Percentiles rank a stretch among this genome's conserved stretches.
These are phyloP conservation scores for Venturia pyrina DNA, from an alignment of 2,329 filamentous ascomycete species.

Conservation along the genomic window DNA sequence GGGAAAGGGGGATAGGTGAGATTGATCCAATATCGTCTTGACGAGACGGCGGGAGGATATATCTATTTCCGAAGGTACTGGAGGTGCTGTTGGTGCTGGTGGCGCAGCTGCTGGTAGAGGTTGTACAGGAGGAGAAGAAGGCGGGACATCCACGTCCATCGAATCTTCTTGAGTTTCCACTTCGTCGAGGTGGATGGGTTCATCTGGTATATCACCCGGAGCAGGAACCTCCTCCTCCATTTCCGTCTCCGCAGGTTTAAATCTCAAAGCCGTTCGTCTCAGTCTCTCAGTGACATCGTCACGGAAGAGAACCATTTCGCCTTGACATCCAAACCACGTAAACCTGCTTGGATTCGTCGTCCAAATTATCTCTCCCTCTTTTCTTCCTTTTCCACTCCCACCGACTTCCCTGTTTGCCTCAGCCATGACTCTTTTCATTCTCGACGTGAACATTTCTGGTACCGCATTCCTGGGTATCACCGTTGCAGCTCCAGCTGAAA, in stretches of 20 bases:
- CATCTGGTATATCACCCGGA: constrained; percentile 14
- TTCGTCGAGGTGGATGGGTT: constrained; percentile 31
- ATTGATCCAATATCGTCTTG: constrained; percentile 86
- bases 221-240: constrained; percentile 22
- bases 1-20: constrained; percentile 78
- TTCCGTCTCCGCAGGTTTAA: constrained; percentile 39
- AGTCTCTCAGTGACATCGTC: constrained; percentile 79
- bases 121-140: constrained; percentile 7
- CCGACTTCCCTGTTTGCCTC: constrained; percentile 61
- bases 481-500: constrained; percentile 62
- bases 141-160: constrained; percentile 1
- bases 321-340: constrained; percentile 73
- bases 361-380: constrained; percentile 69
- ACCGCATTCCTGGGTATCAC: constrained; percentile 61
- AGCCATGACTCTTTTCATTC: constrained; percentile 71
- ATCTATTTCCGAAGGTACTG: constrained; percentile 24
- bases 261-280: constrained; percentile 63
- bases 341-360: constrained; percentile 78
- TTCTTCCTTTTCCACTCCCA: constrained; percentile 38
- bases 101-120: constrained; percentile 11
- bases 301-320: constrained; percentile 78
- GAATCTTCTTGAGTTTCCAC: not conserved
- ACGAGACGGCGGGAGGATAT: constrained; percentile 62
- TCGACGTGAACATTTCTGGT: constrained; percentile 81
- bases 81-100: constrained; percentile 7